Percentiles rank a stretch among this genome's conserved stretches.
phyloP scores from a whole-genome alignment of 495 filamentous ascomycete genomes.

The Penicillium longicatenatum region DNA sequence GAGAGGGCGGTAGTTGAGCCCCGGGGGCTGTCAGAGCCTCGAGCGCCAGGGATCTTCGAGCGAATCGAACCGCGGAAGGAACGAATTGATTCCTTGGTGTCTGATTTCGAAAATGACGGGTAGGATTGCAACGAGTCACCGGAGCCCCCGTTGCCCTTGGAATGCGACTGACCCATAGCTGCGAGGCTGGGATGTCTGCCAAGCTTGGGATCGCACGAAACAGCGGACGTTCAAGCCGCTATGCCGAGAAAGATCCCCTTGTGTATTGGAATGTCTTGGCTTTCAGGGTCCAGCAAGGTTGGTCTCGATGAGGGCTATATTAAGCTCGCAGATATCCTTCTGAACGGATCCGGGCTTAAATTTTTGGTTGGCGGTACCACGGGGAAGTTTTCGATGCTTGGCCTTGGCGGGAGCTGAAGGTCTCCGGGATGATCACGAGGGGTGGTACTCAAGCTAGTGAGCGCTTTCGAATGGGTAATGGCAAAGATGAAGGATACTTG shows the following conservation, averaged over 20 bases:
- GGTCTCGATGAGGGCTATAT: constrained; percentile 23
- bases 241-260: constrained; percentile 29
- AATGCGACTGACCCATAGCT: constrained; percentile 90
- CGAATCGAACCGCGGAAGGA: constrained; percentile 75
- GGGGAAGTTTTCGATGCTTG: not conserved
- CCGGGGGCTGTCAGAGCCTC: constrained; percentile 71
- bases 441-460: not conserved
- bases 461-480: not conserved
- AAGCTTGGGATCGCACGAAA: constrained; percentile 36
- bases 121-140: constrained; percentile 70
- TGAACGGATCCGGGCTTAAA: not conserved
- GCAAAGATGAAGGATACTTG: constrained; percentile 1
- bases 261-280: constrained; percentile 46
- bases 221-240: constrained; percentile 27
- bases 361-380: constrained; percentile 5
- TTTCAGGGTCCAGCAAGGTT: constrained; percentile 17
- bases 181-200: constrained; percentile 40
- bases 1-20: constrained; percentile 66
- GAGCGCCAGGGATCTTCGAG: constrained; percentile 72
- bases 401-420: not conserved
- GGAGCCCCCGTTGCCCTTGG: constrained; percentile 67
- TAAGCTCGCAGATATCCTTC: constrained; percentile 17
- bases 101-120: constrained; percentile 89
- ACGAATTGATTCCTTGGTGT: constrained; percentile 91
- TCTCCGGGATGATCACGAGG: not conserved